Evolutionary conservation across 805 yeast genomes (phyloP).

Genomic region (Pichia paraexigua): DNA sequence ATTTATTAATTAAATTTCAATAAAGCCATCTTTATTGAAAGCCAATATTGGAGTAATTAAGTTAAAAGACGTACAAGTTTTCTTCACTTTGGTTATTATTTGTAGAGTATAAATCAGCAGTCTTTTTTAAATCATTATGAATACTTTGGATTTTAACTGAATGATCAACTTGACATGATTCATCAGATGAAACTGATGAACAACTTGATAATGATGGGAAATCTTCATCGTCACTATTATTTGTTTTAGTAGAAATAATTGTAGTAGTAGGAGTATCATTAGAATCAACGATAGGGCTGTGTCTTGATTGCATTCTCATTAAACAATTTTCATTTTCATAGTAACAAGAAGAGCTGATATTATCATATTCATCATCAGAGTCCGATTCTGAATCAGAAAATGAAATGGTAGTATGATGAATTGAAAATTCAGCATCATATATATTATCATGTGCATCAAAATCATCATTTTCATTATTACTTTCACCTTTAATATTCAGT

Average conservation of each 20-base stretch:
- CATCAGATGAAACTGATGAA: conserved; percentile 23
- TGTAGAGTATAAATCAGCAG: background rate
- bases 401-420: background rate
- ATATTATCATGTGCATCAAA: background rate
- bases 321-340: background rate
- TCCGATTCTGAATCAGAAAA: background rate
- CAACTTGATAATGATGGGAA: conserved; percentile 24
- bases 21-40: conserved; percentile 8
- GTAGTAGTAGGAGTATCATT: background rate
- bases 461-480: conserved; percentile 11
- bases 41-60: background rate
- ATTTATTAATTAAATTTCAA: background rate
- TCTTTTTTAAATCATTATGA: background rate
- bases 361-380: background rate
- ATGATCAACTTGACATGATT: conserved; percentile 8
- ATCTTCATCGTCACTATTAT: conserved; percentile 9
- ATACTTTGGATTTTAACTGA: background rate
- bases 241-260: background rate
- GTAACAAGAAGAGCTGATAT: background rate
- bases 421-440: conserved; percentile 3
- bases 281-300: background rate
- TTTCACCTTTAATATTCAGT: conserved; percentile 4
- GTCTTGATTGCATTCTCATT: conserved; percentile 6
- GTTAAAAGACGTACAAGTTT: background rate
- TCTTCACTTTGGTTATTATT: background rate